Evolutionary conservation across 1,284 basidiomycete genomes (phyloP).

Genomic region (Taiwanofungus camphoratus): DNA sequence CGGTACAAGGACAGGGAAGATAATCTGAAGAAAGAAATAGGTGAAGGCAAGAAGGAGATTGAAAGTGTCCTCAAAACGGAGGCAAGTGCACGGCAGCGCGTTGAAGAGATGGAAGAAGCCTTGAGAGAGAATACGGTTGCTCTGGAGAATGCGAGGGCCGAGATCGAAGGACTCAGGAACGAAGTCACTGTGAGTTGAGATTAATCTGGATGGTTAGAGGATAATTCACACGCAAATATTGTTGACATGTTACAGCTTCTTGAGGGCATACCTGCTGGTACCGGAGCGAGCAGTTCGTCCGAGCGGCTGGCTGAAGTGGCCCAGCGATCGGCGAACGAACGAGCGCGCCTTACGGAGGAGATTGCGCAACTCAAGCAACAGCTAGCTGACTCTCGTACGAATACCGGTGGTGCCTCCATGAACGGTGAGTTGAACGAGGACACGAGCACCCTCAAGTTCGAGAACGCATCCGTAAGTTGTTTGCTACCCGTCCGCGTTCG

Average conservation of each 20-base stretch:
- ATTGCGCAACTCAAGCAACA: conserved; percentile 42
- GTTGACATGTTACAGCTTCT: conserved; percentile 39
- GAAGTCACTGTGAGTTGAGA: conserved; percentile 71
- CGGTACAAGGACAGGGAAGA: conserved; percentile 79
- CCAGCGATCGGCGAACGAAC: conserved; percentile 41
- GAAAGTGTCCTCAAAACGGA: conserved; percentile 63
- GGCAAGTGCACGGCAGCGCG: conserved; percentile 50
- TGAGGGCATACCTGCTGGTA: conserved; percentile 35
- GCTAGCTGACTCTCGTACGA: conserved; percentile 13
- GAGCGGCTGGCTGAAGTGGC: conserved; percentile 32
- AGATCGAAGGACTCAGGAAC: conserved; percentile 78
- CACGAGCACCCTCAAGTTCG: conserved; percentile 24
- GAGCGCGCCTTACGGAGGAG: conserved; percentile 43
- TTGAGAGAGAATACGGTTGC: conserved; percentile 84
- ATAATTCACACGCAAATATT: neutral
- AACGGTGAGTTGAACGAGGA: conserved; percentile 16
- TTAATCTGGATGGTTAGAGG: too few species aligned
- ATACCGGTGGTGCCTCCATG: conserved; percentile 1
- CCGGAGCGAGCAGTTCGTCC: conserved; percentile 25
- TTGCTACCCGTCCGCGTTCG: too few species aligned
- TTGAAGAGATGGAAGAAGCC: conserved; percentile 85
- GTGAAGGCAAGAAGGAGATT: conserved; percentile 55
- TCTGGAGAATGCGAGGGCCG: conserved; percentile 86
- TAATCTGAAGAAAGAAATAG: conserved; percentile 61
- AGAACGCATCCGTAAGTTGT: conserved; percentile 36